Conservation (phyloP, 805 yeast species). For the Schizosaccharomyces japonicus region DNA sequence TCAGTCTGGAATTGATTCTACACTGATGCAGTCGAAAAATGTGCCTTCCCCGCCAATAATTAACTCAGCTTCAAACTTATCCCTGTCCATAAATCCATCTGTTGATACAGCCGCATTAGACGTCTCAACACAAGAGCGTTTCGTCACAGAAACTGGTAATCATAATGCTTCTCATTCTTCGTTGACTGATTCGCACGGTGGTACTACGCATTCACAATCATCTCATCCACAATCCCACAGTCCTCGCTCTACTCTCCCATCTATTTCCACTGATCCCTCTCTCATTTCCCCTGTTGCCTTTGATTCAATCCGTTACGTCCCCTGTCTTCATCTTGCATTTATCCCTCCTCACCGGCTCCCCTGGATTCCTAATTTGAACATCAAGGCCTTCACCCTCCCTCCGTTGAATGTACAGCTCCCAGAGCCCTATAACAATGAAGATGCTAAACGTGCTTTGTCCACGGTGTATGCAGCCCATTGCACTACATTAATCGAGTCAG, state of each 20-base stretch:
- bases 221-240: neutral
- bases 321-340: neutral
- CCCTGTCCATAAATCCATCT: neutral
- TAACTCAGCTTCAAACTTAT: neutral
- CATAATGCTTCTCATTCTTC: neutral
- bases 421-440: constrained; percentile 23
- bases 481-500: constrained; percentile 34
- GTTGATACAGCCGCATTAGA: no score
- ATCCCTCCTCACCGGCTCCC: constrained; percentile 1
- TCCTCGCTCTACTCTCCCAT: neutral
- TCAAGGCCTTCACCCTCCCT: constrained; percentile 16
- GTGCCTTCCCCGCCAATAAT: neutral
- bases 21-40: neutral
- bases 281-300: neutral
- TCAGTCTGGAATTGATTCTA: neutral
- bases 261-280: neutral
- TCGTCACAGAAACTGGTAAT: neutral
- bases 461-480: constrained; percentile 43
- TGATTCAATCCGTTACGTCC: neutral
- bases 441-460: constrained; percentile 36
- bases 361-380: constrained; percentile 13
- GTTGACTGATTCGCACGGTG: no score
- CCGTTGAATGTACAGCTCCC: constrained; percentile 23
- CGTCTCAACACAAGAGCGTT: no score
- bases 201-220: no score